Percentiles rank a stretch among this genome's conserved stretches.
These are phyloP conservation scores for Waltiozyma sp. DNA, from an alignment of 1,139 yeast species.

Conservation along the genomic window DNA sequence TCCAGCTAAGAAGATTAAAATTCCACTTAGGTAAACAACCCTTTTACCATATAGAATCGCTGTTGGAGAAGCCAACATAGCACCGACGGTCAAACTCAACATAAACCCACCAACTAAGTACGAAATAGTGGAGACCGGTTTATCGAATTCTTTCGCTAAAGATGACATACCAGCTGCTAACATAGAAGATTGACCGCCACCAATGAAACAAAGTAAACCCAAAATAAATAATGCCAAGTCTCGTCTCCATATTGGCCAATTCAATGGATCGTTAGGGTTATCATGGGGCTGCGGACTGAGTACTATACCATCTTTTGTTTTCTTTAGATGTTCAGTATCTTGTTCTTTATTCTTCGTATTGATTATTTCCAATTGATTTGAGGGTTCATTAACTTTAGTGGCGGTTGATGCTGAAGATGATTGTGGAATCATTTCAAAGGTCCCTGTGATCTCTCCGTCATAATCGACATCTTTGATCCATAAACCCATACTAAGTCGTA, in stretches of 20 bases:
- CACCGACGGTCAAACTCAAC: conserved; percentile 49
- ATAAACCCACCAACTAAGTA: conserved; percentile 51
- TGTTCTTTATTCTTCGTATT: conserved; percentile 2
- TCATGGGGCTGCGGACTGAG: conserved; percentile 60
- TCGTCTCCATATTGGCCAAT: conserved; percentile 53
- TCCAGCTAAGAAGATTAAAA: conserved; percentile 39
- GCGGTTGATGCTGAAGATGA: neutral
- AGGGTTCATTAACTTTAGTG: conserved; percentile 1
- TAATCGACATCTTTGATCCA: conserved; percentile 35
- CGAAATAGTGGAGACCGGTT: conserved; percentile 32
- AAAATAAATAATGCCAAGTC: conserved; percentile 42
- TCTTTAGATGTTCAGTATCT: conserved; percentile 7
- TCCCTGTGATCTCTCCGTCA: conserved; percentile 34
- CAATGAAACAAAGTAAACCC: conserved; percentile 48
- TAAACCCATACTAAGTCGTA: conserved; percentile 8
- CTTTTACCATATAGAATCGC: conserved; percentile 55
- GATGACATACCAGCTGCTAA: conserved; percentile 45
- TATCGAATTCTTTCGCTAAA: conserved; percentile 33
- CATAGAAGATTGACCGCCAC: conserved; percentile 55
- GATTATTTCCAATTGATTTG: neutral
- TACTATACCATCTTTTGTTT: conserved; percentile 41
- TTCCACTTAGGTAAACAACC: conserved; percentile 39
- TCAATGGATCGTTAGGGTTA: conserved; percentile 56
- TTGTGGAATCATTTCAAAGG: conserved; percentile 26
- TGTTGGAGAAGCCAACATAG: conserved; percentile 46